Evolutionary conservation across 1,139 yeast species (phyloP).

Genomic region (Zygosaccharomyces sapae): DNA sequence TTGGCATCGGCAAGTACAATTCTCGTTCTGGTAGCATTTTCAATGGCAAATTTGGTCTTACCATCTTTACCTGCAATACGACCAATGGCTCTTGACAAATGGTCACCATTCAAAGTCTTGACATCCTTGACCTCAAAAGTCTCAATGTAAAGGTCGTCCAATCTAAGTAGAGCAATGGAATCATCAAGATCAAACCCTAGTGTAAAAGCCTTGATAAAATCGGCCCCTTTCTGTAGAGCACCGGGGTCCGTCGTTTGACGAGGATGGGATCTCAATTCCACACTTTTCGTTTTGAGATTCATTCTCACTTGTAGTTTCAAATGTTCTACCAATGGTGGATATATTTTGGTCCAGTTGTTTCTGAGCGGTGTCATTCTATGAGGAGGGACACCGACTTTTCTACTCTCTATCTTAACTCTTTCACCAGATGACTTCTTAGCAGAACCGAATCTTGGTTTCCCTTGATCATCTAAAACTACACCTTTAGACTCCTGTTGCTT

Average conservation of each 20-base stretch:
- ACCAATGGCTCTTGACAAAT: slow-evolving; percentile 96
- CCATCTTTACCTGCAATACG: slow-evolving; percentile 99
- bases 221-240: slow-evolving; percentile 96
- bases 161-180: slow-evolving; percentile 86
- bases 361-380: slow-evolving; percentile 94
- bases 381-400: slow-evolving; percentile 93
- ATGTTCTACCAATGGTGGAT: slow-evolving; percentile 93
- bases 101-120: slow-evolving; percentile 91
- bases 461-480: slow-evolving; percentile 75
- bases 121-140: slow-evolving; percentile 97
- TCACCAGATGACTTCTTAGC: slow-evolving; percentile 56
- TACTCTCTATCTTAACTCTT: slow-evolving; percentile 72
- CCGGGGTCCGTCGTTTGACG: slow-evolving; percentile 83
- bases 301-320: slow-evolving; percentile 91
- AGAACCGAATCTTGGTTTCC: slow-evolving; percentile 82
- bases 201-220: slow-evolving; percentile 89
- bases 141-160: slow-evolving; percentile 94
- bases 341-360: slow-evolving; percentile 85
- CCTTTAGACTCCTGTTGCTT: slow-evolving; percentile 43
- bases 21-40: slow-evolving; percentile 98
- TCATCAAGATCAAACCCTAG: slow-evolving; percentile 96
- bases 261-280: slow-evolving; percentile 77
- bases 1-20: slow-evolving; percentile 95
- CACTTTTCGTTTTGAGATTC: slow-evolving; percentile 81
- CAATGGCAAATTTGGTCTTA: slow-evolving; percentile 96